Conservation (phyloP, 2,329 filamentous ascomycete genomes). For the Didymella keratinophila region DNA sequence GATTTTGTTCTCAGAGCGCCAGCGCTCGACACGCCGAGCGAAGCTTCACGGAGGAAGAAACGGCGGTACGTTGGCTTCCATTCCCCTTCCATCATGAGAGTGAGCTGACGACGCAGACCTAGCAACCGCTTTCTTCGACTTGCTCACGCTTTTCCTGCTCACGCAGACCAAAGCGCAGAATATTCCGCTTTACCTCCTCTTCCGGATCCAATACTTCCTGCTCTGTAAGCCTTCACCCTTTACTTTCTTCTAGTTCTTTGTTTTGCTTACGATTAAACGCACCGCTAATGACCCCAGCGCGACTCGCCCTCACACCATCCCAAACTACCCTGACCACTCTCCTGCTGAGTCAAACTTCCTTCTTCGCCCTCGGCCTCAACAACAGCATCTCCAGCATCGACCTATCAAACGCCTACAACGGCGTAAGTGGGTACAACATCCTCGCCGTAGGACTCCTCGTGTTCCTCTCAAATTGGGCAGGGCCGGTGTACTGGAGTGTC, state of each 20-base stretch:
- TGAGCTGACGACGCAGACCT: constrained; percentile 49
- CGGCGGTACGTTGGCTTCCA: constrained; percentile 34
- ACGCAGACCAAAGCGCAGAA: constrained; percentile 89
- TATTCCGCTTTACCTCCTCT: constrained; percentile 82
- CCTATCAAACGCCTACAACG: constrained; percentile 94
- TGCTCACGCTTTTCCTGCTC: constrained; percentile 79
- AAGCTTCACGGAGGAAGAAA: constrained; percentile 27
- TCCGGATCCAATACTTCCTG: constrained; percentile 67
- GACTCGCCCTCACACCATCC: constrained; percentile 58
- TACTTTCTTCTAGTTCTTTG: too few relatives aligned
- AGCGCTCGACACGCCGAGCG: constrained; percentile 29
- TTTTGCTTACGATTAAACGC: not conserved
- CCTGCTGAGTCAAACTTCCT: constrained; percentile 80
- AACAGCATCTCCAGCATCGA: constrained; percentile 98
- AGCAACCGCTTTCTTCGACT: constrained; percentile 62
- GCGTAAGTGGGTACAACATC: constrained; percentile 81
- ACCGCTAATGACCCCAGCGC: constrained; percentile 27
- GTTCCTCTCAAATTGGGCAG: constrained; percentile 91
- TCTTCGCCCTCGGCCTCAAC: constrained; percentile 89
- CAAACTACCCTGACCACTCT: constrained; percentile 74
- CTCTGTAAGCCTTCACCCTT: constrained; percentile 47
- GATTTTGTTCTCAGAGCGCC: constrained; percentile 41
- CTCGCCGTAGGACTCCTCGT: constrained; percentile 82
- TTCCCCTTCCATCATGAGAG: too few relatives aligned
- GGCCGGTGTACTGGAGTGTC: constrained; percentile 85